Conservation (phyloP, 2,329 filamentous ascomycete species). For the Phoma sp. region DNA sequence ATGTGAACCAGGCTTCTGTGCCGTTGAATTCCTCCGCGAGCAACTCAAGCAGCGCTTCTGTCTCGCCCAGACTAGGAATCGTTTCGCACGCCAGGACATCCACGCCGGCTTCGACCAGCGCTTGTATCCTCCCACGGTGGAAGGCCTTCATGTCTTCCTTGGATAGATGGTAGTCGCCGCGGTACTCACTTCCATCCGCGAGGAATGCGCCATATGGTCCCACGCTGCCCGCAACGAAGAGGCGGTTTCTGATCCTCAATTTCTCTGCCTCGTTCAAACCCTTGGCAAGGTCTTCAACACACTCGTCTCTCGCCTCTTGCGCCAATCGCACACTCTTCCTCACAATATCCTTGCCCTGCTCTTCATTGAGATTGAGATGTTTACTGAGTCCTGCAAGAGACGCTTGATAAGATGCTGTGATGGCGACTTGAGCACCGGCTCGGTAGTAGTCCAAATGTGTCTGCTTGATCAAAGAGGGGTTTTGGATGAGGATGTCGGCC, state of each 20-base stretch:
- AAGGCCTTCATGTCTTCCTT: conserved; percentile 49
- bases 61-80: conserved; percentile 52
- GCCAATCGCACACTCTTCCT: conserved; percentile 53
- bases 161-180: conserved; percentile 50
- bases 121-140: conserved; percentile 53
- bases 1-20: conserved; percentile 52
- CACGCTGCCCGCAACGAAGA: conserved; percentile 55
- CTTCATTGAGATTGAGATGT: conserved; percentile 45
- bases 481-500: conserved; percentile 50
- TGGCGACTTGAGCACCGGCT: conserved; percentile 56
- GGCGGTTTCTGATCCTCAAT: conserved; percentile 3
- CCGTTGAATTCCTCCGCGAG: conserved; percentile 48
- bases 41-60: conserved; percentile 50
- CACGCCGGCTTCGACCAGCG: conserved; percentile 51
- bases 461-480: conserved; percentile 52
- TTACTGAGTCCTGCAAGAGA: conserved; percentile 51
- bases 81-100: conserved; percentile 57
- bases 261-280: conserved; percentile 3
- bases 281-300: conserved; percentile 17
- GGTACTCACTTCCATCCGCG: conserved; percentile 56
- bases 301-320: conserved; percentile 47
- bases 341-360: conserved; percentile 48
- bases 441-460: conserved; percentile 56
- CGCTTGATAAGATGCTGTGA: conserved; percentile 58
- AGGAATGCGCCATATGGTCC: conserved; percentile 59